Evolutionary conservation across 2,329 filamentous ascomycete genomes (phyloP).

Genomic region (Alternaria triticina): DNA sequence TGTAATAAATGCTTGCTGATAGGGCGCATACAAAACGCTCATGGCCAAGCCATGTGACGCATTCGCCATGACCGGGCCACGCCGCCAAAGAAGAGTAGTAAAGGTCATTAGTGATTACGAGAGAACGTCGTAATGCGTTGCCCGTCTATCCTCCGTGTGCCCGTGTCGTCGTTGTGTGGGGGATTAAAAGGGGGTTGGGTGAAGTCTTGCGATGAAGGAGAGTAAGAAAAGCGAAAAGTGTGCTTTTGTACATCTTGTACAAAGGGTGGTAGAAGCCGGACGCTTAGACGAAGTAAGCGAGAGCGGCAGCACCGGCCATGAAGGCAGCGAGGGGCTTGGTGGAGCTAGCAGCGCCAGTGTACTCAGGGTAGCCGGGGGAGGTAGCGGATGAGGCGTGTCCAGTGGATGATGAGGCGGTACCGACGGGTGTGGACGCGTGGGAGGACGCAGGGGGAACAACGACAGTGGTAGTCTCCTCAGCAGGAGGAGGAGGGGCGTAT

Average conservation of each 20-base stretch:
- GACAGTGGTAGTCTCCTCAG: background rate
- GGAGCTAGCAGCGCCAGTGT: slow-evolving; percentile 32
- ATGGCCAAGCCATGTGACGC: background rate
- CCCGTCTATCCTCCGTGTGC: background rate
- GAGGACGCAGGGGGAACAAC: slow-evolving; percentile 1
- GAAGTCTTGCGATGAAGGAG: slow-evolving; percentile 2
- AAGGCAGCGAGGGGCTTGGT: slow-evolving; percentile 34
- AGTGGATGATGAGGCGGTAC: slow-evolving; percentile 7
- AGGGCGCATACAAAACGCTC: background rate
- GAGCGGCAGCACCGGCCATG: slow-evolving; percentile 30
- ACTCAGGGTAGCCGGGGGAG: slow-evolving; percentile 19
- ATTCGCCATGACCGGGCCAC: background rate
- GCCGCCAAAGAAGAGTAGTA: background rate
- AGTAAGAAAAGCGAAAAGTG: background rate
- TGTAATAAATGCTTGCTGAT: background rate
- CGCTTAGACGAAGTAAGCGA: slow-evolving; percentile 28
- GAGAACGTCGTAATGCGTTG: background rate
- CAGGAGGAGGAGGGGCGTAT: background rate
- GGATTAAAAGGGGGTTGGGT: background rate
- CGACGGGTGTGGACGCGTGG: slow-evolving; percentile 8
- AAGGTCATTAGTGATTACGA: background rate
- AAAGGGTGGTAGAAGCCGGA: background rate
- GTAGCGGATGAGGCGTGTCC: slow-evolving; percentile 9
- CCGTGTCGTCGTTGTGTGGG: background rate
- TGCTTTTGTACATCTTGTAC: slow-evolving; percentile 1